phyloP scores from a whole-genome alignment of 83 land plant species.

The Thuja plicata region DNA sequence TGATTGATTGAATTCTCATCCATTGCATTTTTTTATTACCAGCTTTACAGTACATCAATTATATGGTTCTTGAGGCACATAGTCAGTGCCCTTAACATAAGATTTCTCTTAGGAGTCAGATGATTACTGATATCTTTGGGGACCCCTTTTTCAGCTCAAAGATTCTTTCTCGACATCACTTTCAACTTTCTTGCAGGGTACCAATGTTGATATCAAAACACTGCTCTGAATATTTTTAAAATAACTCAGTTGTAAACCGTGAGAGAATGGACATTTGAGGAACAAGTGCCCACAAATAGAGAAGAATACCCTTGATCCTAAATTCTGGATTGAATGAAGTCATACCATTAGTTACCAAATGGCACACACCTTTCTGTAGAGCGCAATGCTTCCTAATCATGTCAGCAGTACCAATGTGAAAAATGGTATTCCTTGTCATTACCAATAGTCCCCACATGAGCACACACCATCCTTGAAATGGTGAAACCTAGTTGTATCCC shows the following conservation, averaged over 20 bases:
- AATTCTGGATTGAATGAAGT: background rate
- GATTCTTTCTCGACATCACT: background rate
- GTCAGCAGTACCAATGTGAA: background rate
- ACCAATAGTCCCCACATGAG: conserved; percentile 10
- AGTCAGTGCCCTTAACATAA: background rate
- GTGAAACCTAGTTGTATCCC: conserved; percentile 10
- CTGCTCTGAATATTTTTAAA: background rate
- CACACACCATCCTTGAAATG: conserved; percentile 8
- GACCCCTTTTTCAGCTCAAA: background rate
- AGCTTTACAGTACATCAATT: background rate
- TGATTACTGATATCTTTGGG: background rate
- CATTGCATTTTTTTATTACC: background rate
- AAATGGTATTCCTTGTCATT: background rate
- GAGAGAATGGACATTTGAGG: background rate
- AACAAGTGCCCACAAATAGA: conserved; percentile 1
- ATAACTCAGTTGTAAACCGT: background rate
- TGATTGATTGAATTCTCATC: background rate
- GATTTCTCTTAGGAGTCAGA: background rate
- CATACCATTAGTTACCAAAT: background rate
- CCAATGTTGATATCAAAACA: background rate
- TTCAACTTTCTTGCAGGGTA: background rate
- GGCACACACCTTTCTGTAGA: background rate
- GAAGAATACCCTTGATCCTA: background rate
- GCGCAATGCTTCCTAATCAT: background rate
- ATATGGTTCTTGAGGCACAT: background rate